Base-by-base conservation (phyloP, 371 early-diverging fungal genomes). In the Ordospora pajunii region DNA sequence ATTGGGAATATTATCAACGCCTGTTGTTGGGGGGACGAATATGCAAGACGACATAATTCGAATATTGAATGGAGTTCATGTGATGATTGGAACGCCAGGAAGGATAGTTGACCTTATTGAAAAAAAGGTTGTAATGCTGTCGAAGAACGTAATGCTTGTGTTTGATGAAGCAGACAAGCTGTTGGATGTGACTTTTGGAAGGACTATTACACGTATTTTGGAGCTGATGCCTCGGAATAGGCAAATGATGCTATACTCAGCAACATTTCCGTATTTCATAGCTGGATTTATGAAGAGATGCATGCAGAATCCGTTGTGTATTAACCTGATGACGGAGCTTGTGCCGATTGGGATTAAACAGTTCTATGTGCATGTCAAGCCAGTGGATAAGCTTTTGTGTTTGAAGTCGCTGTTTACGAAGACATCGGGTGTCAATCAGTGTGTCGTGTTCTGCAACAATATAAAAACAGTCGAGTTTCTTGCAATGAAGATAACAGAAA, bases 81-180 rank as follows among this genome's bases (percentile, higher is more conserved):
- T 96, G 44, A 84, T 96, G 27, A 93, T 96, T 11, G 95, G 91
- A 37, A 96, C 96, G 6, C 97, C 97, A 2, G 98, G 97, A 19
- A 90, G 97, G 83, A 88, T 98, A 48, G 86, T 95, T 19, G 98
- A 96, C 40, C 49, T 83, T 14, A 48, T 83, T 8, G 48, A 43
- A 17, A 68, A 76, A 43, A 72, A 66, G 42, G 69, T 73, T 46
- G 50, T 77, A 17, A 49, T 40, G 21, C 23, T 82, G 23, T 70
- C 75, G 23, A 51, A 72, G 19, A 64, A 50, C 9, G 40, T 63
- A 19, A 90, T 91, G 21, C 89, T 96, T 80, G 90, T 98, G 42
- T 91, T 95, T 91, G 99, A 96, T 82, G 99, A 96, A 82, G 96
- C 96, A 0, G 98, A 98, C 84, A 96, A 96, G 85, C 87, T 96